Percentiles rank a stretch among this genome's conserved stretches.
These are phyloP conservation scores for Yamadazyma insecticola DNA, from an alignment of 805 yeast species.

Conservation along the genomic window DNA sequence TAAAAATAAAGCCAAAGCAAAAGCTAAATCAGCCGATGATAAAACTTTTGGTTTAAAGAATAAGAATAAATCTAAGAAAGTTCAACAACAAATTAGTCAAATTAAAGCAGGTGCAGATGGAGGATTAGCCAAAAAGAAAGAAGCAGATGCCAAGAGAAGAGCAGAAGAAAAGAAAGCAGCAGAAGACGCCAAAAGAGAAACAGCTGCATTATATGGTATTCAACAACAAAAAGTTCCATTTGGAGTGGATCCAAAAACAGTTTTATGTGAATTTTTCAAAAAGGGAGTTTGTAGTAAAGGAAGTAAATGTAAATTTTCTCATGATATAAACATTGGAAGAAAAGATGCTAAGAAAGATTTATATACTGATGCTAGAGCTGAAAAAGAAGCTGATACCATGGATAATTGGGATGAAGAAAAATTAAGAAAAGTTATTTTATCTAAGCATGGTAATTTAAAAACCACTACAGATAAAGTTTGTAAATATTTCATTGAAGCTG, in stretches of 20 bases:
- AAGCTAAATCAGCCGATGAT: constrained; percentile 64
- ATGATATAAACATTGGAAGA: constrained; percentile 80
- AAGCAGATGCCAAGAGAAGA: constrained; percentile 64
- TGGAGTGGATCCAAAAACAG: constrained; percentile 96
- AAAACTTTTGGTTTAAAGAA: constrained; percentile 95
- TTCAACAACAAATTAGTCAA: constrained; percentile 58
- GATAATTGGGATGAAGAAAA: constrained; percentile 97
- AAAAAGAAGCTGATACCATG: constrained; percentile 81
- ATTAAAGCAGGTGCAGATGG: constrained; percentile 42
- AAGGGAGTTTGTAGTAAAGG: constrained; percentile 83
- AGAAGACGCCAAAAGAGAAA: constrained; percentile 85
- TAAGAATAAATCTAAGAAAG: constrained; percentile 90
- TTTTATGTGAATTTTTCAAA: constrained; percentile 86
- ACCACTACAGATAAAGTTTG: constrained; percentile 95
- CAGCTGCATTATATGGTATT: constrained; percentile 70
- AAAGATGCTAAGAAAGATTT: constrained; percentile 87
- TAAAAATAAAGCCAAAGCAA: constrained; percentile 63
- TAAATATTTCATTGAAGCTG: constrained; percentile 92
- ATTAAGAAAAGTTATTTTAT: constrained; percentile 74
- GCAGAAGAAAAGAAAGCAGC: constrained; percentile 85
- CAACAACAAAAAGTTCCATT: constrained; percentile 84
- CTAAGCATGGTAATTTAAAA: constrained; percentile 91
- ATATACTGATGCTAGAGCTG: constrained; percentile 80
- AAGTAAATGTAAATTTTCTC: constrained; percentile 86
- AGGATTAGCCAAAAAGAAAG: constrained; percentile 58